Evolutionary conservation across 2,329 filamentous ascomycete genomes (phyloP), one percentile per base, ranked within the genome.

Genomic region (Calonectria henricotiae): DNA sequence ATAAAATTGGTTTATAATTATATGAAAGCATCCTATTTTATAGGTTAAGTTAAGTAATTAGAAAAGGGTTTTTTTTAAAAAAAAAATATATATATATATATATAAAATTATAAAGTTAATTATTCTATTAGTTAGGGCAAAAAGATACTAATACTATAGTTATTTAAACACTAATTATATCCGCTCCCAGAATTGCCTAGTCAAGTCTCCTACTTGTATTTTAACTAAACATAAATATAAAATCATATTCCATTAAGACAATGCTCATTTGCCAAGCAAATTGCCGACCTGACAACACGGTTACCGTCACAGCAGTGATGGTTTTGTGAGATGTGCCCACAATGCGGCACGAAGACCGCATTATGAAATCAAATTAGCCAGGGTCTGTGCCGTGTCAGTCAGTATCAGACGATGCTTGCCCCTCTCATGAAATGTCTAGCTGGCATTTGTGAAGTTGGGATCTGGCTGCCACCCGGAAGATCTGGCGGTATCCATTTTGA

Each of bases 261-360:
- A 46, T 5, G 44, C 9, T 9, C 13, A 32, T 32, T 25, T 17
- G 25, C 20, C 17, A 20, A 20, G 27, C 54, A 13, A 60, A 17
- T n/a, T 60, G 39, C 11, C 13, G 61, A 23, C 71, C 80, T 69
- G 30, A 85, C 82, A 66, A 85, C 80, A 55, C 82, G 81, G 39
- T 86, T 78, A 12, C 84, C 84, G 74, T 86, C 85, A 62, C 82
- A 82, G 69, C 86, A 86, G 66, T 84, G 82, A 68, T 83, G 85
- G 65, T 86, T 86, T 49, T 85, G 81, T 44, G 84, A 85, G 32
- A 86, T 81, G 71, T 84, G 82, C 11, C 80, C 81, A 62, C 84
- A 85, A 55, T 84, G 83, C 76, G 83, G 79, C 32, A 85, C 82
- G 20, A 86, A 82, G 7, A 85, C 82, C 61, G 85, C 83, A 62